Base-by-base conservation (phyloP, 495 filamentous ascomycete species). In the Podospora comata region DNA sequence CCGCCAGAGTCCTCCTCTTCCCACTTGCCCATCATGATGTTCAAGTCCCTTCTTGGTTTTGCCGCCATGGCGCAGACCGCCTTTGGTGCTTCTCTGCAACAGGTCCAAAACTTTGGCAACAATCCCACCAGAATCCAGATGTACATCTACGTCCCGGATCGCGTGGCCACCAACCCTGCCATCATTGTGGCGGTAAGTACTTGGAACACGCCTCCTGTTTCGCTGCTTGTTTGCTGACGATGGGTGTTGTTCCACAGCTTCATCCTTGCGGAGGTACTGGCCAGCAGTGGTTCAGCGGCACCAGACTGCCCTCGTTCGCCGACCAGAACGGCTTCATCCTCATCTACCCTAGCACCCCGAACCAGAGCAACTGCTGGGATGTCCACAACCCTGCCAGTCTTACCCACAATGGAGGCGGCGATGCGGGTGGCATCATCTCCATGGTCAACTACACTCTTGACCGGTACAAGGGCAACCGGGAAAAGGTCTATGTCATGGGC, bases 281-380 rank as follows among this genome's bases (percentile, higher is more conserved):
- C 1, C 62, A 68, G 16, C n/a, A 66, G 30, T 81, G 76, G 76
- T 81, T 75, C 73, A 61, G 60, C 30, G 69, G 71, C 30, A 82
- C 78, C 55, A 67, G 69, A 32, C 74, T 81, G 15, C 75, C 77
- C 2, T 78, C 73, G 65, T 78, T 76, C 61, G 83, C 84, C 27
- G 81, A 86, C 69, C 63, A 69, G 20, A 66, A 83, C 67, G 84
- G 84, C 64, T 84, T 86, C 75, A 85, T 86, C 68, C 68, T 85
- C 60, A 84, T 87, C 71, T 88, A 83, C 75, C 83, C 85, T 2
- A 69, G 71, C 28, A 81, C 80, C 11, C 77, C 80, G 5, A 78
- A 84, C 71, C 75, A 75, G 62, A 81, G 73, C 72, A 83, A 82
- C 69, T 88, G 86, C 80, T 87, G 85, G 85, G 86, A 87, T 67